These are phyloP conservation scores for Trypanosomatidae sp. DNA, from an alignment of 208 protist genomes.

Conservation along the genomic window DNA sequence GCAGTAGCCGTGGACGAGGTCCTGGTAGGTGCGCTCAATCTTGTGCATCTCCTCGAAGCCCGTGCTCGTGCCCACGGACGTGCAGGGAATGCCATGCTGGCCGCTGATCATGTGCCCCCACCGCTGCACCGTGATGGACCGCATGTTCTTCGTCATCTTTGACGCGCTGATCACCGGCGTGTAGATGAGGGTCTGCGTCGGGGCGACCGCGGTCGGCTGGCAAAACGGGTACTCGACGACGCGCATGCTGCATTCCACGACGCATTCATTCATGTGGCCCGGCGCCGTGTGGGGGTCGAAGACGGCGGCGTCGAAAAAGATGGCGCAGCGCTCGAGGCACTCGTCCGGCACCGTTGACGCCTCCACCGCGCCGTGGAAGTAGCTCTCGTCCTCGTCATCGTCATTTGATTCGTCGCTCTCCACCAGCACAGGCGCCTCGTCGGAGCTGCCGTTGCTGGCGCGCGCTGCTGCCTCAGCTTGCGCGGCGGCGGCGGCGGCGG, in stretches of 20 bases:
- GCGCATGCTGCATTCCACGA: conserved; percentile 24
- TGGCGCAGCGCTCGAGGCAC: conserved; percentile 38
- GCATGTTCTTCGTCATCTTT: conserved; percentile 8
- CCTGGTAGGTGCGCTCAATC: not conserved
- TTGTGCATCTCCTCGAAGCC: conserved; percentile 7
- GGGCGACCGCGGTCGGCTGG: not conserved
- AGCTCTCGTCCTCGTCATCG: not conserved
- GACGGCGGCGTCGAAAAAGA: conserved; percentile 31
- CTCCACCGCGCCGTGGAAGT: not conserved
- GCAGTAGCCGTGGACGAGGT: conserved; percentile 1
- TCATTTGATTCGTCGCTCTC: too few relatives aligned
- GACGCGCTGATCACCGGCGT: conserved; percentile 1
- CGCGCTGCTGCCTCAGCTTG: not conserved
- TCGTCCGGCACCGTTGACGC: conserved; percentile 8
- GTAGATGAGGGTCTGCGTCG: conserved; percentile 14
- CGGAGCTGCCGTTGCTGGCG: too few relatives aligned
- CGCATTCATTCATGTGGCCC: conserved; percentile 6
- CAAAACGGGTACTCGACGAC: conserved; percentile 31
- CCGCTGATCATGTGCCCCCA: conserved; percentile 4
- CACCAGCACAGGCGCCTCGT: too few relatives aligned
- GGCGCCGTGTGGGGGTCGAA: conserved; percentile 1
- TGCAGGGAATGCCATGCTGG: conserved; percentile 15
- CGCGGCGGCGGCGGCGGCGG: too few relatives aligned
- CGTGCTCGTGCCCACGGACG: not conserved
- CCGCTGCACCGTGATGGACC: conserved; percentile 5